These are phyloP conservation scores for Eucalyptus marginata DNA, from an alignment of 345 rosid genomes.

Conservation along the genomic window DNA sequence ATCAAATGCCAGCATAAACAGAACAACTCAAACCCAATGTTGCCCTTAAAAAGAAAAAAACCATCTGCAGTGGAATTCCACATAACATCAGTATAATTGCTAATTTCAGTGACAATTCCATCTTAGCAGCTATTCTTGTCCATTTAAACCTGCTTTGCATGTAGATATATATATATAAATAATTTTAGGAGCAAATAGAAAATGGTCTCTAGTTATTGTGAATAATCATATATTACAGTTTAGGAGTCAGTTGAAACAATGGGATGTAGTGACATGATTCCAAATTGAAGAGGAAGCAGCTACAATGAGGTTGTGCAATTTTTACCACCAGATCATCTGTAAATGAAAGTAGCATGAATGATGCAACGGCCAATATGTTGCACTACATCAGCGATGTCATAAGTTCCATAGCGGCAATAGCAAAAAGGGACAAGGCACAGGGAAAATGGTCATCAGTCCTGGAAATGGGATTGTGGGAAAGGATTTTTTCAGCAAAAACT, in stretches of 20 bases:
- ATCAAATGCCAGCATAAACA: not conserved
- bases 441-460: not conserved
- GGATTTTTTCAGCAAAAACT: not conserved
- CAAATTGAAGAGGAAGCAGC: not conserved
- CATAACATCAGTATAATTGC: not conserved
- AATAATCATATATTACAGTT: not conserved
- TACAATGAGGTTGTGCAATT: not conserved
- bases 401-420: not conserved
- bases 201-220: not conserved
- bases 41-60: not conserved
- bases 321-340: not conserved
- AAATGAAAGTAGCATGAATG: not conserved
- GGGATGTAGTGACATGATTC: not conserved
- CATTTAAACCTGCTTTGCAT: not conserved
- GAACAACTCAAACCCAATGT: not conserved
- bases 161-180: not conserved
- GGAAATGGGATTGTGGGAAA: not conserved
- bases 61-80: not conserved
- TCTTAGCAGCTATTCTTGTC: not conserved
- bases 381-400: not conserved
- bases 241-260: not conserved
- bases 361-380: not conserved
- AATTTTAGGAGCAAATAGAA: not conserved
- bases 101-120: not conserved
- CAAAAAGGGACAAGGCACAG: not conserved